Percentiles rank a stretch among this genome's conserved stretches.
Conservation (phyloP, 2,329 filamentous ascomycete genomes). For the Esteya vermicola region DNA sequence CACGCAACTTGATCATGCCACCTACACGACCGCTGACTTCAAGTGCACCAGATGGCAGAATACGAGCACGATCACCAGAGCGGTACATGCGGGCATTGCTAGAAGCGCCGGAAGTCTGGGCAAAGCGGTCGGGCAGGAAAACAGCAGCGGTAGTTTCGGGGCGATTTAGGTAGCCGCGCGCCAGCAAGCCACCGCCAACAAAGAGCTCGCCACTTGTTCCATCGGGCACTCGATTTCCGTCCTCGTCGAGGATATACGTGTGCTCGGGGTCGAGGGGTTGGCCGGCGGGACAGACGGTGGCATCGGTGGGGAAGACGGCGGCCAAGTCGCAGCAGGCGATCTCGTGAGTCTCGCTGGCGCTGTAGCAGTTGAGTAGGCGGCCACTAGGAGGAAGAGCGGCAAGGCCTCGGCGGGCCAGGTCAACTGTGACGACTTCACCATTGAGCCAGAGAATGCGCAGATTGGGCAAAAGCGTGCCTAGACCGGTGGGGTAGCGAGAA, state of each 20-base stretch:
- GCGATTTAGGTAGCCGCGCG: conserved; percentile 66
- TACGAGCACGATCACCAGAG: conserved; percentile 56
- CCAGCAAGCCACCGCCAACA: conserved; percentile 59
- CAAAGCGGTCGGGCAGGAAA: conserved; percentile 54
- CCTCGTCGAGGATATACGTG: conserved; percentile 60
- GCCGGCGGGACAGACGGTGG: conserved; percentile 57
- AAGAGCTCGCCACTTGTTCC: conserved; percentile 60
- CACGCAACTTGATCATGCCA: conserved; percentile 68
- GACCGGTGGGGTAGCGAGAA: conserved; percentile 46
- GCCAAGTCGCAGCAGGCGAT: conserved; percentile 64
- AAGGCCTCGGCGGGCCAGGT: conserved; percentile 55
- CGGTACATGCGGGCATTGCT: conserved; percentile 54
- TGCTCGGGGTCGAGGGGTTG: conserved; percentile 52
- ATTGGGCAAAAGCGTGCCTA: conserved; percentile 48
- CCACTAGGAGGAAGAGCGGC: conserved; percentile 55
- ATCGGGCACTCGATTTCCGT: conserved; percentile 45
- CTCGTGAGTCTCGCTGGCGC: conserved; percentile 70
- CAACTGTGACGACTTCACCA: conserved; percentile 68
- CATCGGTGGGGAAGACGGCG: conserved; percentile 36
- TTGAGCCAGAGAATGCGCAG: conserved; percentile 66
- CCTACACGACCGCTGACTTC: conserved; percentile 67
- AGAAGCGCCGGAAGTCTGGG: conserved; percentile 24
- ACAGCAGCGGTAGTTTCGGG: conserved; percentile 62
- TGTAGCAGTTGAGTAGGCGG: conserved; percentile 66
- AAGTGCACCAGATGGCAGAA: conserved; percentile 52